Base-by-base conservation (phyloP, 805 yeast genomes). In the Candida ulmi region DNA sequence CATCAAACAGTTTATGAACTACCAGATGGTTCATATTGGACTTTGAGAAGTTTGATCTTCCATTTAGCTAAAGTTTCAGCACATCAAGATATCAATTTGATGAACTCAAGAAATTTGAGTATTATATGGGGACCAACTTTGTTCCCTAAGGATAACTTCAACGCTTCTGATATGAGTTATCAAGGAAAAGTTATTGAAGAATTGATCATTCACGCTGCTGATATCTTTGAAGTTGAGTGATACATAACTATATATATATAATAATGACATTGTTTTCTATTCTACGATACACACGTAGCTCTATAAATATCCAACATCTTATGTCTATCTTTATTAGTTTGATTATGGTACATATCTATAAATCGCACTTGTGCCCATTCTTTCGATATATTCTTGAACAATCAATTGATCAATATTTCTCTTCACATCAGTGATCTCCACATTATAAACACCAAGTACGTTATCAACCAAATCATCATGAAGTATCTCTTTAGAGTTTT, bases 111-210 rank as follows among this genome's bases (percentile, higher is more conserved):
- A 54, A 82, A 84, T 43, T 61, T 93, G 51, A 86, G 95, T 35
- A 86, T 87, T 30, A 88, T 91, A 29, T 93, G 99, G 99, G 96
- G 97, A 0, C 95, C 96, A 16, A 85, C 86, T 2, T 63, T 93
- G 38, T 72, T 93, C 58, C 74, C 81, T 16, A 77, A 80, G 35
- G 84, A 78, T 50, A 77, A 75, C 41, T 74, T 76, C 18, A 81
- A 78, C 43, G 75, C 78, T 4, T 85, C 80, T 46, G 96, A 80
- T 53, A 76, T 85, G 66, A 81, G 82, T 40, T 78, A 74, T 48
- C 87, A 85, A 61, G 82, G 86, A 33, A 74, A 74, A 41, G 84
- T 88, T 4, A 76, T 93, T 50, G 96, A 90, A 57, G 91, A 88
- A 43, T 73, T 93, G 54, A 78, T 91, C 63, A 62, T 72, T 43